Evolutionary conservation across 2,329 filamentous ascomycete species (phyloP).

Genomic region (Aureobasidium uvarum): DNA sequence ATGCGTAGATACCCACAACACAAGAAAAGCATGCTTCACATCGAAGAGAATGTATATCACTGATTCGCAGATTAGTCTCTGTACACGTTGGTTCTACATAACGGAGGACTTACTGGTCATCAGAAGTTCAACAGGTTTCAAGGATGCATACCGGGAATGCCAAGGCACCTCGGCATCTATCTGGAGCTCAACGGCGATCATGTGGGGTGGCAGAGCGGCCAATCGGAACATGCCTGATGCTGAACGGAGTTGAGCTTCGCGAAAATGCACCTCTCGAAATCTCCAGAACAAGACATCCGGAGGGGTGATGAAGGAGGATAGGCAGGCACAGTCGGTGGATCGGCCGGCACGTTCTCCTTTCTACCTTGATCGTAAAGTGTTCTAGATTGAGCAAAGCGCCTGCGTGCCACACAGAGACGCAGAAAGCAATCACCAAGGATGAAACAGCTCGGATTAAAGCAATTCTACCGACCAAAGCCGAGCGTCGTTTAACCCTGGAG

Average conservation of each 20-base stretch:
- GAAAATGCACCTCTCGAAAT: background rate
- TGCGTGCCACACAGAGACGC: background rate
- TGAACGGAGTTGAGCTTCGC: background rate
- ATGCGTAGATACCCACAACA: background rate
- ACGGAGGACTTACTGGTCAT: no score
- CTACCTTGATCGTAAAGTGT: background rate
- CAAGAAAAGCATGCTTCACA: background rate
- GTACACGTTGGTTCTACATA: no score
- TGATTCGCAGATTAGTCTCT: background rate
- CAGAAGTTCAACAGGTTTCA: no score
- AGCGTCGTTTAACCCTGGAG: constrained; percentile 5
- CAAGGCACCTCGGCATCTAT: background rate
- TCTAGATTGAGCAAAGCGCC: background rate
- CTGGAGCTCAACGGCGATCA: background rate
- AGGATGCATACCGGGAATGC: background rate
- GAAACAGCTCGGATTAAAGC: constrained; percentile 18
- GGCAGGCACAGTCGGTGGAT: background rate
- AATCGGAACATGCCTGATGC: constrained; percentile 22
- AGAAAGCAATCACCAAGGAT: constrained; percentile 9
- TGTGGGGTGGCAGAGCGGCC: constrained; percentile 10
- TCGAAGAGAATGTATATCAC: background rate
- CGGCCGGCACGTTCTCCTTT: constrained; percentile 7
- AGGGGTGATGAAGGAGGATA: constrained; percentile 9
- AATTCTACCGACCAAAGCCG: constrained; percentile 24
- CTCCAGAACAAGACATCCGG: background rate